Base-by-base conservation (phyloP, 495 filamentous ascomycete species). In the Talaromyces borbonicus region DNA sequence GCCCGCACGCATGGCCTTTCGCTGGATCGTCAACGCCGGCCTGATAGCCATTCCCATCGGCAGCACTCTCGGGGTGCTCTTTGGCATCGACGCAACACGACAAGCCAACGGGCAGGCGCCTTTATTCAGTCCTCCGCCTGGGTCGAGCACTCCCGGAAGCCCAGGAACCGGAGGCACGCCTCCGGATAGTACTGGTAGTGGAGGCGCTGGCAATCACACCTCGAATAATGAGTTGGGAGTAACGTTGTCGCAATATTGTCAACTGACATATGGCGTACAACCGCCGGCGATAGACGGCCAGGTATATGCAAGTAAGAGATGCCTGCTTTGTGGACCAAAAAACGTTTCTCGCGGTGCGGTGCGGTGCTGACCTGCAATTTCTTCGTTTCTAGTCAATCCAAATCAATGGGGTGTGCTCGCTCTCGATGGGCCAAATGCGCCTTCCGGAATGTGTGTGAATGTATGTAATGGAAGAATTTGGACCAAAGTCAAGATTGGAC, bases 31-130 rank as follows among this genome's bases (percentile, higher is more conserved):
- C 47, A 70, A 65, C 53, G 52, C 53, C 8, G 41, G 51, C 46
- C 59, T 70, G 5, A 39, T 67, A 29, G 61, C 55, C 11, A 59
- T 70, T 27, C 67, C 67, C 9, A 58, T 69, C 41, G 67, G 62
- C 11, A 57, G 54, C 15, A 59, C 60, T 8, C 38, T 70, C 9
- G 66, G 66, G 14, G 53, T 63, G 7, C 47, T 67, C 5, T 45
- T 67, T 12, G 67, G 64, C 4, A 63, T 70, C 43, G 62, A 69
- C 16, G 53, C 54, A n/a, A 58, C 64, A 35, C 60, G 59, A 24
- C 37, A 55, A 5, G 58, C 63, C 9, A 55, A 48, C 22, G 56
- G 57, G 25, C 53, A 58, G 46, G 37, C 50, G 9, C 52, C 56
- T 32, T 44, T 63, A 12, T 64, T 63, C 53, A 49, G 35, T 29